Evolutionary conservation across 179 eudicot genomes (phyloP).

Genomic region (Spergularia azorica): DNA sequence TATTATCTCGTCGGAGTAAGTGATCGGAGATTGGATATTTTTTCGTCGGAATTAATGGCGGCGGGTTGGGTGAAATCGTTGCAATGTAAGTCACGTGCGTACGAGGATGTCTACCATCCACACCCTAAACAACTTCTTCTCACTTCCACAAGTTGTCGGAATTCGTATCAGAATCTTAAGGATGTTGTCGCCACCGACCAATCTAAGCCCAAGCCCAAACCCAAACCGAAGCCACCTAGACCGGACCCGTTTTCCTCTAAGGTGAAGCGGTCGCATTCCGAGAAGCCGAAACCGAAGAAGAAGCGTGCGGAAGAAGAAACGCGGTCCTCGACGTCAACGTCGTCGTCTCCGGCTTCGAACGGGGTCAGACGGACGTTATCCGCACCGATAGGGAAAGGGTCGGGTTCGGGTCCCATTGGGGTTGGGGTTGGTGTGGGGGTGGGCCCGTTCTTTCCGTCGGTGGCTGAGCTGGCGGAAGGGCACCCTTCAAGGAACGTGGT

Average conservation of each 20-base stretch:
- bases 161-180: constrained; percentile 51
- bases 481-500: constrained; percentile 92
- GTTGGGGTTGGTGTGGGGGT: neutral
- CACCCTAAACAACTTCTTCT: constrained; percentile 31
- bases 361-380: constrained; percentile 32
- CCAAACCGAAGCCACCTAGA: constrained; percentile 33
- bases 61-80: constrained; percentile 80
- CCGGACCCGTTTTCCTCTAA: constrained; percentile 17
- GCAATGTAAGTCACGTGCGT: constrained; percentile 82
- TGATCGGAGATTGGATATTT: neutral
- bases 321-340: neutral
- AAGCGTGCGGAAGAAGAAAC: neutral
- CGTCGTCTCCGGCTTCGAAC: constrained; percentile 6
- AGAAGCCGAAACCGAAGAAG: constrained; percentile 12
- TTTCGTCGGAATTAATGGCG: constrained; percentile 48
- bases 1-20: constrained; percentile 5
- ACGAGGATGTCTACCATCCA: constrained; percentile 62
- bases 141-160: constrained; percentile 55
- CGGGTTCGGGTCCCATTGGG: neutral
- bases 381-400: constrained; percentile 18
- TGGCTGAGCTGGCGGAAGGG: constrained; percentile 71
- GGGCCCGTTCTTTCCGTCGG: constrained; percentile 52
- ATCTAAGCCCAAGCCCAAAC: constrained; percentile 33
- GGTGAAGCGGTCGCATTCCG: constrained; percentile 30
- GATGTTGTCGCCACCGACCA: constrained; percentile 64